Evolutionary conservation across 1,284 basidiomycete genomes (phyloP).

Genomic region (Cryptococcus floricola): DNA sequence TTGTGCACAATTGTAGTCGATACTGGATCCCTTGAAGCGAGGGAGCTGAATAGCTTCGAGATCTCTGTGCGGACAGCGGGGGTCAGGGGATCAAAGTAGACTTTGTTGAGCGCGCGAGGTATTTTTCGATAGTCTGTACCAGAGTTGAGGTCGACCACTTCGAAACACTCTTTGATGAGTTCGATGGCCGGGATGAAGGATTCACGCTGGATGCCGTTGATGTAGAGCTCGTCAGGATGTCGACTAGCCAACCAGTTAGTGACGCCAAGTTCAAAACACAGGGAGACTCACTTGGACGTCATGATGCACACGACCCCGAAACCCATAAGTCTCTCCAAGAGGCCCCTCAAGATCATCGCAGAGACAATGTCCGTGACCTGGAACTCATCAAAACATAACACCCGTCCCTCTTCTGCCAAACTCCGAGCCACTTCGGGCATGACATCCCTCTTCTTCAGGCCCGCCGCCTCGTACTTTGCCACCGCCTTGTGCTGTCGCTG

Average conservation of each 20-base stretch:
- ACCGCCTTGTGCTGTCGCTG: conserved; percentile 69
- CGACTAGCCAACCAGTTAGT: conserved; percentile 59
- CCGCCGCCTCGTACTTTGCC: conserved; percentile 53
- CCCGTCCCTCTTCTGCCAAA: conserved; percentile 74
- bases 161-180: conserved; percentile 78
- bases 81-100: conserved; percentile 80
- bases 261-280: not conserved
- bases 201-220: conserved; percentile 97
- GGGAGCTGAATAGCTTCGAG: conserved; percentile 72
- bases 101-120: conserved; percentile 81
- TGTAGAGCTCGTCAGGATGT: conserved; percentile 94
- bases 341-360: conserved; percentile 91
- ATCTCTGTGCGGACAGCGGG: conserved; percentile 60
- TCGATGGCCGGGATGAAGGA: conserved; percentile 96
- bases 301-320: conserved; percentile 91
- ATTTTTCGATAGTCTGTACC: conserved; percentile 95
- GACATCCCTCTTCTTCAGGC: conserved; percentile 63
- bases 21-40: conserved; percentile 53
- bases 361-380: conserved; percentile 99
- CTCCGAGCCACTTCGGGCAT: conserved; percentile 85
- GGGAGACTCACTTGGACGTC: conserved; percentile 80
- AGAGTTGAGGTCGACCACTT: conserved; percentile 87
- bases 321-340: conserved; percentile 78
- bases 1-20: conserved; percentile 58
- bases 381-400: conserved; percentile 98